Evolutionary conservation across 306 rosid species (phyloP), one percentile per base, ranked within the genome.

Genomic region (Lathyrus oleraceus): DNA sequence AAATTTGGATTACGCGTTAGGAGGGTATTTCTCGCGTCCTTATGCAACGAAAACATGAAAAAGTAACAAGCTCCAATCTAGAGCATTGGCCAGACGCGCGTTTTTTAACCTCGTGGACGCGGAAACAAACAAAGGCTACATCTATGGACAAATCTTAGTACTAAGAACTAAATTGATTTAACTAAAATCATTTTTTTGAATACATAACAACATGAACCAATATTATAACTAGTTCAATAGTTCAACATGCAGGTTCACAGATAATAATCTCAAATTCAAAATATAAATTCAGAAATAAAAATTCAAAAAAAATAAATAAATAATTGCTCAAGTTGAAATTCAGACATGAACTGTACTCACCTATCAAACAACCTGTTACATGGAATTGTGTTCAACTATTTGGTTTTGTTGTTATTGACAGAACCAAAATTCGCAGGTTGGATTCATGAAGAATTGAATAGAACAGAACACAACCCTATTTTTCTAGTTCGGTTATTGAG

Each of bases 301-400:
- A 61, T n/a, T 65, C 10, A 51, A 36, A 3, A 14, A 52, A 48
- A 15, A 47, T 6, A 16, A 49, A 3, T 5, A 5, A 5, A 0
- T 1, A 49, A 36, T 4, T 8, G 32, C 36, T 62, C 7, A n/a
- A 77, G 67, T 53, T 44, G 52, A 75, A 81, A 65, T 47, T 15
- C 30, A 69, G 62, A 52, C 45, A 68, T 39, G 65, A 47, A 67
- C 71, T 39, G 65, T 40, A 67, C 38, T 56, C 8, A 48, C 35
- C 57, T 11, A 73, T 15, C 66, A 54, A 51, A 61, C 8, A 39
- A 67, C n/a, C 64, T 67, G 64, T 11, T 2, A 74, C 52, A 47
- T 40, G 56, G n/a, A 66, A 67, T 71, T 68, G 78, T 78, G 71
- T 80, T 73, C 62, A 82, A 51, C 70, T 3, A 43, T 38, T 28